Conservation (phyloP, 2,329 filamentous ascomycete genomes). For the Phaeophleospora eucalypticola region DNA sequence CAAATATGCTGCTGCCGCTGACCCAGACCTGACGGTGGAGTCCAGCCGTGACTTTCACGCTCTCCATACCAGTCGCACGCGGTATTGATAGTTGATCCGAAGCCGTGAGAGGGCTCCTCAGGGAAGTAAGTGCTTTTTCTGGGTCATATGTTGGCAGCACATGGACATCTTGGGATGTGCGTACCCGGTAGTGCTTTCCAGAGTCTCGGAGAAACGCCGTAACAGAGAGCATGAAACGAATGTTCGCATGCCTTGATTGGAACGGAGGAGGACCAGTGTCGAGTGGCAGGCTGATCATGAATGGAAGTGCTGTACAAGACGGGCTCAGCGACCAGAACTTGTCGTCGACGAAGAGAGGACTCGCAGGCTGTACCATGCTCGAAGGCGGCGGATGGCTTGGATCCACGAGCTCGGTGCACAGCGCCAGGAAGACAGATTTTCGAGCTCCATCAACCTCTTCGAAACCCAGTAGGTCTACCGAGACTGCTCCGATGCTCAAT, state of each 20-base stretch:
- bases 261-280: slow-evolving; percentile 54
- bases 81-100: slow-evolving; percentile 45
- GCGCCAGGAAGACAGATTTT: slow-evolving; percentile 48
- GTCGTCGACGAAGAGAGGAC: slow-evolving; percentile 35
- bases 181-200: slow-evolving; percentile 47
- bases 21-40: slow-evolving; percentile 58
- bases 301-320: slow-evolving; percentile 46
- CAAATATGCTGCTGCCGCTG: slow-evolving; percentile 52
- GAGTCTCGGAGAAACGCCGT: slow-evolving; percentile 47
- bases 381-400: slow-evolving; percentile 47
- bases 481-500: slow-evolving; percentile 47
- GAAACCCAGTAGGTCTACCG: slow-evolving; percentile 50
- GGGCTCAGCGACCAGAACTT: slow-evolving; percentile 49
- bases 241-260: slow-evolving; percentile 48
- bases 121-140: slow-evolving; percentile 52
- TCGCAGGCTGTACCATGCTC: slow-evolving; percentile 46
- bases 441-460: slow-evolving; percentile 48
- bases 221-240: slow-evolving; percentile 48
- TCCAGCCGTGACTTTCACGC: slow-evolving; percentile 48
- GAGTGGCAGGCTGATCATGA: slow-evolving; percentile 51
- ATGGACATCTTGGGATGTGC: slow-evolving; percentile 47
- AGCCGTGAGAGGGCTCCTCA: slow-evolving; percentile 50
- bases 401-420: slow-evolving; percentile 51
- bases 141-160: slow-evolving; percentile 55
- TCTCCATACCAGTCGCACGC: slow-evolving; percentile 40